Base-by-base conservation (phyloP, 768 basidiomycete genomes). In the Porpolomopsis calyptriformis region DNA sequence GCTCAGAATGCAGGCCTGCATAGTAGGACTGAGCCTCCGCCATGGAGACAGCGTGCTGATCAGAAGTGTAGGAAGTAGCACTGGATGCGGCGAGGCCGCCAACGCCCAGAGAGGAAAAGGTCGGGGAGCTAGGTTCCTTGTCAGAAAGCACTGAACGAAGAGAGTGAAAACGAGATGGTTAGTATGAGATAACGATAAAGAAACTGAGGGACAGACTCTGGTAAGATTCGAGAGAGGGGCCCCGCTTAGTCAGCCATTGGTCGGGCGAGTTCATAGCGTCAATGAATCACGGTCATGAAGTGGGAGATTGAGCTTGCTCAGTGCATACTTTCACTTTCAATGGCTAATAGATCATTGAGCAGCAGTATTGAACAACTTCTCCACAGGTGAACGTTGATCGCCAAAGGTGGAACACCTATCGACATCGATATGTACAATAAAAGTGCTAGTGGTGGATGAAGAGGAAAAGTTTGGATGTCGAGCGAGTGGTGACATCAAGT, bases 1-100 rank as follows among this genome's bases (percentile, higher is more conserved):
- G 62, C 47, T 52, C 39, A 47, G 61, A 62, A 49, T n/a, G 53
- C 1, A 60, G 40, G 54, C 63, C 63, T 33, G 50, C 53, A 52
- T 58, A 64, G 55, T 63, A 61, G 1, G 44, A 55, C 40, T 44
- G 48, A 45, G 59, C 57, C 52, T 60, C 59, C 25, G 50, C 50
- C 27, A 42, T 43, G 43, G 53, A 52, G 40, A 52, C 45, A 52
- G 53, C 45, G 49, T 53, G 43, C 39, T 40, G 45, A 51, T 50
- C 53, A 50, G 51, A 49, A 43, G 51, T 44, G 50, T 47, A 48
- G 35, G 52, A 55, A 49, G 46, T 48, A 52, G 56, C 31, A 45
- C 27, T 53, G 34, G 51, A 47, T 27, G 31, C 44, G 38, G 38
- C n/a, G 38, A 18, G 31, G 27, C 27, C 20, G 25, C 26, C 47